phyloP scores from a whole-genome alignment of 83 land plant species.

The Picea abies region DNA sequence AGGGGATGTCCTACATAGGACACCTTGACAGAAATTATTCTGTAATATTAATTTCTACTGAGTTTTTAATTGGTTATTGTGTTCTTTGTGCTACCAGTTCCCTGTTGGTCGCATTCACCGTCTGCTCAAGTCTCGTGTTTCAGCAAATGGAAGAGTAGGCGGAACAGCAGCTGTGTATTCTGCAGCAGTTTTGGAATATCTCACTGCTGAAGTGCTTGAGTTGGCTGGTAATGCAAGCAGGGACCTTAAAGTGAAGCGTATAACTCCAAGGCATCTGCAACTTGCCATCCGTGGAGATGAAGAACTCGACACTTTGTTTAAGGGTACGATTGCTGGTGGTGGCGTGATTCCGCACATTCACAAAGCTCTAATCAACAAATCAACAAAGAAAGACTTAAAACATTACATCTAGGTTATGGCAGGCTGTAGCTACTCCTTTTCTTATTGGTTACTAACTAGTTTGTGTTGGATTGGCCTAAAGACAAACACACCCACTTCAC shows the following conservation, averaged over 20 bases:
- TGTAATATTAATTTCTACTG: too few relatives aligned
- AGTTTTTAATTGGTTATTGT: too few relatives aligned
- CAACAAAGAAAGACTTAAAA: constrained; percentile 19
- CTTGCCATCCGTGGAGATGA: constrained; percentile 19
- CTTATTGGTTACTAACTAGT: too few relatives aligned
- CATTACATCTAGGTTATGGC: too few relatives aligned
- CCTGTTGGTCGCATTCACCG: constrained; percentile 14
- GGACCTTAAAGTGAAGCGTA: constrained; percentile 35
- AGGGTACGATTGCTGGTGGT: constrained; percentile 21
- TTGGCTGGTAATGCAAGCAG: constrained; percentile 41
- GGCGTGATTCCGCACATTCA: constrained; percentile 16
- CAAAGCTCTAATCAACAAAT: constrained; percentile 15
- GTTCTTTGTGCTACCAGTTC: background rate
- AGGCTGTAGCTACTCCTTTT: too few relatives aligned
- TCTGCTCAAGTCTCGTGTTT: constrained; percentile 15
- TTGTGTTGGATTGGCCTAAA: too few relatives aligned
- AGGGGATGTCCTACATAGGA: too few relatives aligned
- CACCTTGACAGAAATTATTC: too few relatives aligned
- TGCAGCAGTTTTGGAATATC: constrained; percentile 35
- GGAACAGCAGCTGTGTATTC: constrained; percentile 36
- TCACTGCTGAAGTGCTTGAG: constrained; percentile 40
- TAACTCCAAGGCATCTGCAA: constrained; percentile 29
- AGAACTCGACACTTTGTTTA: constrained; percentile 18
- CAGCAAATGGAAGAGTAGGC: constrained; percentile 17
- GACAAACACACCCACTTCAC: too few relatives aligned